Base-by-base conservation (phyloP, 2,329 filamentous ascomycete genomes). In the Cephalotrichum gorgonifer region DNA sequence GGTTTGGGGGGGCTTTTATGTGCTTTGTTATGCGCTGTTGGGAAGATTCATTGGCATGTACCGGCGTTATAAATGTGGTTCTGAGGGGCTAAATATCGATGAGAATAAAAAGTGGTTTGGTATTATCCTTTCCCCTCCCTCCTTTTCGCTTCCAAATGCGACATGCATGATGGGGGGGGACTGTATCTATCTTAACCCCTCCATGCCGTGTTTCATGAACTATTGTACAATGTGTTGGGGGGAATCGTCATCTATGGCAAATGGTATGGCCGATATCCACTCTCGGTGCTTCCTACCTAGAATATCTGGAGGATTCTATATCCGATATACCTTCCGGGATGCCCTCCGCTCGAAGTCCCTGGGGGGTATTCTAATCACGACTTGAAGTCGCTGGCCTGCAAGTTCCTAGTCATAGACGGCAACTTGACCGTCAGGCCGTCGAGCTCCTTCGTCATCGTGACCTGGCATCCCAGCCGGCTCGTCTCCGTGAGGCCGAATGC, bases 331-430 rank as follows among this genome's bases (percentile, higher is more conserved):
- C n/a, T 9, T 20, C 35, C 35, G 17, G 11, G n/a, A 22, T 20
- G 6, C 11, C 35, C 35, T 39, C 35, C 3, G 15, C 35, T n/a
- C 15, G 33, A 17, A 6, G 35, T 11, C 15, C 6, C 17, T 39
- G n/a, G n/a, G n/a, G n/a, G n/a, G n/a, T n/a, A n/a, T n/a, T n/a
- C n/a, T n/a, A n/a, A n/a, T n/a, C 22, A 43, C 22, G 66, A 64
- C 60, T 74, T 71, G 59, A 98, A 98, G 68, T 98, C 93, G 65
- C 88, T 95, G 14, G 88, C 88, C 70, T 98, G 93, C 68, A 98
- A 61, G 62, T 98, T 98, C 64, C 93, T 78, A 55, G 93, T 97
- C 89, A 96, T 96, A 33, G 81, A 82, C 12, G 93, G 93, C 60
- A 98, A 69, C 65, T 80, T 86, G 28, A 98, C 88, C 43, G 81